Conservation (phyloP, 2,329 filamentous ascomycete species). For the Simplicillium sp. region DNA sequence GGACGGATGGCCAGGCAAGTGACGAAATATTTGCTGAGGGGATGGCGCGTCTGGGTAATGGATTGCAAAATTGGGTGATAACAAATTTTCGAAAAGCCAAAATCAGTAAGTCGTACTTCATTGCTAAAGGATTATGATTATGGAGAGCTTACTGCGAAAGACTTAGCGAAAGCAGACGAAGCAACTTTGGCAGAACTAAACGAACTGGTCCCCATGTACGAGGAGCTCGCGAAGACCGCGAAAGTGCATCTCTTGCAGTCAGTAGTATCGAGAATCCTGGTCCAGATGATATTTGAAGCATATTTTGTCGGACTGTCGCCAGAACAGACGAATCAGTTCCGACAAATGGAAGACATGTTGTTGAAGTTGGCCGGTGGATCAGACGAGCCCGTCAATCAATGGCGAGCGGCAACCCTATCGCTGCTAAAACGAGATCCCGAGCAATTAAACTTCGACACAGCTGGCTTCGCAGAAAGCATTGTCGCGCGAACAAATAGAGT, state of each 20-base stretch:
- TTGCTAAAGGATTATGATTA: neutral
- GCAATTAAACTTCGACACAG: conserved; percentile 36
- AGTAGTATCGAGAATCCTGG: conserved; percentile 47
- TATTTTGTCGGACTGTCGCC: conserved; percentile 55
- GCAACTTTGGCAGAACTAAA: conserved; percentile 31
- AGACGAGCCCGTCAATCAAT: conserved; percentile 50
- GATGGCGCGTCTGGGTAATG: conserved; percentile 53
- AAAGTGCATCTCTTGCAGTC: conserved; percentile 57
- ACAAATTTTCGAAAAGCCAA: conserved; percentile 56
- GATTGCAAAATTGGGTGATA: conserved; percentile 67
- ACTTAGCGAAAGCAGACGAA: conserved; percentile 31
- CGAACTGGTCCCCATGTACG: conserved; percentile 48
- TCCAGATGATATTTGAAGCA: conserved; percentile 50
- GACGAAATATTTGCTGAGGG: conserved; percentile 58
- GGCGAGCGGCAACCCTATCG: conserved; percentile 55
- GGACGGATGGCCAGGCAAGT: conserved; percentile 49
- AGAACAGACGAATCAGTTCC: conserved; percentile 41
- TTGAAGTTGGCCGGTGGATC: conserved; percentile 34
- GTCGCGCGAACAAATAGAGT: conserved; percentile 37
- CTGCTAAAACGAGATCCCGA: conserved; percentile 44
- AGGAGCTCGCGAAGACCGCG: conserved; percentile 39
- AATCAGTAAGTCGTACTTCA: conserved; percentile 30
- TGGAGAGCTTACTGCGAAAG: conserved; percentile 18
- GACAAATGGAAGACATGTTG: conserved; percentile 33
- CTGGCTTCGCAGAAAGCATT: conserved; percentile 29